A percentile compares a stretch with the other conserved stretches of the same genome.
phyloP scores from a whole-genome alignment of 495 filamentous ascomycete genomes.

The Annulohypoxylon maeteangense region DNA sequence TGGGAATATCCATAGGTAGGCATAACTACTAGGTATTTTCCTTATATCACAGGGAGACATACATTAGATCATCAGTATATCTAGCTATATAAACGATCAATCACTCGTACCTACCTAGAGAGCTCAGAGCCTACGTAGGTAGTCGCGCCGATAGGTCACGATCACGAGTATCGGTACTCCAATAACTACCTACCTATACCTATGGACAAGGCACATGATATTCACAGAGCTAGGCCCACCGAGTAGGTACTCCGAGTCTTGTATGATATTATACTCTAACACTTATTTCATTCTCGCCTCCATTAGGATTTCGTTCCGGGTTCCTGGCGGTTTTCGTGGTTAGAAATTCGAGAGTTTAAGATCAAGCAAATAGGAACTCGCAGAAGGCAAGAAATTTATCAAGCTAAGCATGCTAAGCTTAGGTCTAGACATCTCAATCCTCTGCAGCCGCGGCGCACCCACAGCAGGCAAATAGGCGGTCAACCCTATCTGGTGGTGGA shows the following conservation, averaged over 20 bases:
- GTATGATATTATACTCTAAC: not conserved
- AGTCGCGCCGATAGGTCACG: not conserved
- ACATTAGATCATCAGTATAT: not conserved
- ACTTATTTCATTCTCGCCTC: not conserved
- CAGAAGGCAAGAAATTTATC: constrained; percentile 1
- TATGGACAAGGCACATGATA: not conserved
- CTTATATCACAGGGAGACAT: not conserved
- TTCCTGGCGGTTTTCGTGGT: not conserved
- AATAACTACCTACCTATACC: no score
- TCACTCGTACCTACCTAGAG: not conserved
- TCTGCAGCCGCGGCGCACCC: constrained; percentile 13
- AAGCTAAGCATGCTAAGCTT: not conserved
- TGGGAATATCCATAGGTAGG: not conserved
- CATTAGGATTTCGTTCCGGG: not conserved
- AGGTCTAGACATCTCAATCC: constrained; percentile 16
- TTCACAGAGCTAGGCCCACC: not conserved
- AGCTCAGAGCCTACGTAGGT: no score
- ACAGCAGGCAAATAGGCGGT: constrained; percentile 33
- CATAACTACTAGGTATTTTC: no score
- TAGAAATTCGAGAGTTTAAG: not conserved
- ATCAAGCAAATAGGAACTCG: not conserved
- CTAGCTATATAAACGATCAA: not conserved
- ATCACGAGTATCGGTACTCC: not conserved
- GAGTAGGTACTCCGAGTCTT: not conserved
- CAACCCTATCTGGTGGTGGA: constrained; percentile 15